phyloP scores from a whole-genome alignment of 192 early-diverging fungal species.

The Rhizophagus clarus region DNA sequence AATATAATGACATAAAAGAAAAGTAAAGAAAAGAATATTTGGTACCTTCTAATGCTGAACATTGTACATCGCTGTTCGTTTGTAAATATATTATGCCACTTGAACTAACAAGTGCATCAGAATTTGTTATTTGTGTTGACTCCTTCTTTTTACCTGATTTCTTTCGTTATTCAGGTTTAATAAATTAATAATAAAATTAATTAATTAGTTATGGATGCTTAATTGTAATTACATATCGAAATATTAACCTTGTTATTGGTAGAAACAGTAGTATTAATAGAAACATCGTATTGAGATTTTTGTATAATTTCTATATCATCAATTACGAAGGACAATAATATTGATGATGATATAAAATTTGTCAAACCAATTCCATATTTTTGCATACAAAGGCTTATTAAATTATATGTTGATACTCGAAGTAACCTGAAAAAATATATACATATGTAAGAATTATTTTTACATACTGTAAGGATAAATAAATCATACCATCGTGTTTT shows the following conservation, averaged over 20 bases:
- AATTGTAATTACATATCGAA: background rate
- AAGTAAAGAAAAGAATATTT: background rate
- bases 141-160: conserved; percentile 15
- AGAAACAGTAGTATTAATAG: background rate
- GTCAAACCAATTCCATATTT: conserved; percentile 28
- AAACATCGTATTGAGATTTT: background rate
- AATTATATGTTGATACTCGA: conserved; percentile 4
- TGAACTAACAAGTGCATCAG: conserved; percentile 12
- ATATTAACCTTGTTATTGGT: background rate
- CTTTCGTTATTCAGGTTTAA: background rate
- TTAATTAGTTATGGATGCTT: background rate
- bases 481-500: conserved; percentile 37
- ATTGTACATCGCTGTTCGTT: conserved; percentile 13
- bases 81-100: background rate
- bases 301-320: conserved; percentile 14
- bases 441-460: background rate
- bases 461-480: background rate
- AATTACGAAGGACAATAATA: conserved; percentile 6
- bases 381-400: conserved; percentile 23
- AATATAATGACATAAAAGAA: background rate
- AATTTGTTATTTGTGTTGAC: conserved; percentile 22
- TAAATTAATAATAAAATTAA: background rate
- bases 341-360: conserved; percentile 5
- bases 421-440: conserved; percentile 16
- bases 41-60: conserved; percentile 32